Evolutionary conservation across 805 yeast genomes (phyloP).

Genomic region (Teunomyces pallodes): DNA sequence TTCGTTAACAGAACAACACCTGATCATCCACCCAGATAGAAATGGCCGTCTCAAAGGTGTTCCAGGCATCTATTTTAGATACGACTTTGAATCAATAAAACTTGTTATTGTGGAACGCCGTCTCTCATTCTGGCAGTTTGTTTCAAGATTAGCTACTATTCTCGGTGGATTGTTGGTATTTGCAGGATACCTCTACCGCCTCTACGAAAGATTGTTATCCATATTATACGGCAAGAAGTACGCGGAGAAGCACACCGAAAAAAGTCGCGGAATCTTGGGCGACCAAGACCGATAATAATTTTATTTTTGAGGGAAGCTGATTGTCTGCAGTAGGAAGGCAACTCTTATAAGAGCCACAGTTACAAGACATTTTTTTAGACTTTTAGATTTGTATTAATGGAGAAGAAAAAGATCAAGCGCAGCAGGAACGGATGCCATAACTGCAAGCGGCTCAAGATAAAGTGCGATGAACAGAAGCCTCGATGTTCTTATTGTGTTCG

Average conservation of each 20-base stretch:
- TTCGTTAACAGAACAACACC: slow-evolving; percentile 58
- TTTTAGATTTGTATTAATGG: neutral
- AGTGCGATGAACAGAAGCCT: slow-evolving; percentile 72
- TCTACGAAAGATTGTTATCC: slow-evolving; percentile 52
- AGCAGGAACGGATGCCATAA: slow-evolving; percentile 60
- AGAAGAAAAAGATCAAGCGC: slow-evolving; percentile 31
- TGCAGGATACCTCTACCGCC: slow-evolving; percentile 62
- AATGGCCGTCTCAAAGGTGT: slow-evolving; percentile 26
- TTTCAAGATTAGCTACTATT: slow-evolving; percentile 75
- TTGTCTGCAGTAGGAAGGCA: neutral
- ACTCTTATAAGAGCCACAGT: neutral
- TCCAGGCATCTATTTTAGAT: slow-evolving; percentile 82
- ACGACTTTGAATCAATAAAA: slow-evolving; percentile 85
- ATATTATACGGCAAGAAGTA: slow-evolving; percentile 58
- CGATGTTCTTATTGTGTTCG: slow-evolving; percentile 55
- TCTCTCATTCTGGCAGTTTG: slow-evolving; percentile 72
- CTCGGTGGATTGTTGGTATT: slow-evolving; percentile 76
- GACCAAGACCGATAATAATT: slow-evolving; percentile 11
- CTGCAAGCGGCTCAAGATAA: slow-evolving; percentile 60
- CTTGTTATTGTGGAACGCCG: slow-evolving; percentile 68
- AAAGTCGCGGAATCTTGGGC: slow-evolving; percentile 31
- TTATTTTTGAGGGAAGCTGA: neutral
- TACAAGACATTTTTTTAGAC: no score
- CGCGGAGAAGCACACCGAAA: slow-evolving; percentile 49
- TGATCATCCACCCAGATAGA: slow-evolving; percentile 11